Conservation (phyloP, 495 filamentous ascomycete species). For the Thermothielavioides terrestris region DNA sequence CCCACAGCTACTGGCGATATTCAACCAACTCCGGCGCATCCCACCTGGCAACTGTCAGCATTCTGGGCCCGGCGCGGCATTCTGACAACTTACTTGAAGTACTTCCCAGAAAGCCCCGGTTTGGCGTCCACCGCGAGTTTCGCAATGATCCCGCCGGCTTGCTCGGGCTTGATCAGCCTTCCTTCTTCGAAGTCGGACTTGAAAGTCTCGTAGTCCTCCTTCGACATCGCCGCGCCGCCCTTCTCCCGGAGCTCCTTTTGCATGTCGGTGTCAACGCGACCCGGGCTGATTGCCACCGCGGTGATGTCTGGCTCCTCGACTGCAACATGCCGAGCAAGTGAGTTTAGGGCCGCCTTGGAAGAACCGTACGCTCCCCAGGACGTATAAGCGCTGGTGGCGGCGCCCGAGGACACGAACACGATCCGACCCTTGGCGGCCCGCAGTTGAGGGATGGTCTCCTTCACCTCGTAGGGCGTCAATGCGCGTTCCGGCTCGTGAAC, state of each 20-base stretch:
- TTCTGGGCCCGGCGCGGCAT: not conserved
- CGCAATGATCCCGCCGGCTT: conserved; percentile 80
- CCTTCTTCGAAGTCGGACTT: conserved; percentile 55
- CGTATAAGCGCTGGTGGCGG: conserved; percentile 55
- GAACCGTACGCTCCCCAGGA: conserved; percentile 77
- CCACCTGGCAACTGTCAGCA: conserved; percentile 54
- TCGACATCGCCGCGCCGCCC: conserved; percentile 51
- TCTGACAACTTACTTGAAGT: conserved; percentile 48
- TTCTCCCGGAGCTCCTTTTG: conserved; percentile 70
- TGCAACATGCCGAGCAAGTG: conserved; percentile 62
- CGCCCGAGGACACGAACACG: conserved; percentile 69
- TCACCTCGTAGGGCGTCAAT: conserved; percentile 43
- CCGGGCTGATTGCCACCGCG: conserved; percentile 64
- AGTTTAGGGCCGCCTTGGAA: conserved; percentile 83
- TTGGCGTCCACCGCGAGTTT: conserved; percentile 53
- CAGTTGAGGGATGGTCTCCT: conserved; percentile 64
- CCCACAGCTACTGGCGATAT: conserved; percentile 44
- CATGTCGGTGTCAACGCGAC: conserved; percentile 90
- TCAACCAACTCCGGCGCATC: conserved; percentile 53
- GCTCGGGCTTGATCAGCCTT: conserved; percentile 67
- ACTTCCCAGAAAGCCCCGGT: conserved; percentile 62
- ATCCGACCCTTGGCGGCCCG: conserved; percentile 60
- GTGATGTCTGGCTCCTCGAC: conserved; percentile 73
- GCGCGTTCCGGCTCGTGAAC: not conserved
- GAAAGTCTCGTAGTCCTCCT: conserved; percentile 61